These are phyloP conservation scores for Fusarium annulatum DNA, from an alignment of 2,329 filamentous ascomycete species.

Conservation along the genomic window DNA sequence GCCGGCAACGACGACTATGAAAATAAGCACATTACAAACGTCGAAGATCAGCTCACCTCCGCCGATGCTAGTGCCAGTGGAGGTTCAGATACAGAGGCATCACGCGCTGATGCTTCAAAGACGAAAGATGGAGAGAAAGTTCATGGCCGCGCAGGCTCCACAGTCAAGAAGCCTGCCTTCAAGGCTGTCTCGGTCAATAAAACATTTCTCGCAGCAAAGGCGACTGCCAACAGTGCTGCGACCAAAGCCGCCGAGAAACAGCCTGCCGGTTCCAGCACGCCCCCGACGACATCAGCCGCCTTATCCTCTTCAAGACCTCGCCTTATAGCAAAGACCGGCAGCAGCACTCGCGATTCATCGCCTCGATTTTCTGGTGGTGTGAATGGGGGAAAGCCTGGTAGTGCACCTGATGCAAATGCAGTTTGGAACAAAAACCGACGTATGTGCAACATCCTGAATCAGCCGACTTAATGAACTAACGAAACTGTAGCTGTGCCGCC, in stretches of 20 bases:
- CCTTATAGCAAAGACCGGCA: constrained; percentile 79
- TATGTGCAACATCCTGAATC: constrained; percentile 56
- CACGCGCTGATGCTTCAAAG: constrained; percentile 66
- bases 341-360: constrained; percentile 65
- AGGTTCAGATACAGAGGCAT: constrained; percentile 81
- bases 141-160: constrained; percentile 67
- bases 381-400: constrained; percentile 68
- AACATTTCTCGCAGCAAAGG: constrained; percentile 82
- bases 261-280: constrained; percentile 58
- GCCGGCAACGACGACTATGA: constrained; percentile 62
- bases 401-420: constrained; percentile 75
- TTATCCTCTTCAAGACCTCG: constrained; percentile 72
- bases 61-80: constrained; percentile 77
- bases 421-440: constrained; percentile 93
- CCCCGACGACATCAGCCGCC: constrained; percentile 58
- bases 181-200: constrained; percentile 89
- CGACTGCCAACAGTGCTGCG: constrained; percentile 55
- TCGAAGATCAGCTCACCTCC: constrained; percentile 70
- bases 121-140: constrained; percentile 67
- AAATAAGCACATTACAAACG: constrained; percentile 67
- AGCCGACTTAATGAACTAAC: constrained; percentile 33
- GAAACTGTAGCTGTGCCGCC: constrained; percentile 64
- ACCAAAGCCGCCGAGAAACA: constrained; percentile 65
- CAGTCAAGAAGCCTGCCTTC: constrained; percentile 81
- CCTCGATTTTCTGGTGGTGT: constrained; percentile 55